A percentile compares a stretch with the other conserved stretches of the same genome.
Conservation (phyloP, 2,329 filamentous ascomycete genomes). For the Aspergillus vadensis region DNA sequence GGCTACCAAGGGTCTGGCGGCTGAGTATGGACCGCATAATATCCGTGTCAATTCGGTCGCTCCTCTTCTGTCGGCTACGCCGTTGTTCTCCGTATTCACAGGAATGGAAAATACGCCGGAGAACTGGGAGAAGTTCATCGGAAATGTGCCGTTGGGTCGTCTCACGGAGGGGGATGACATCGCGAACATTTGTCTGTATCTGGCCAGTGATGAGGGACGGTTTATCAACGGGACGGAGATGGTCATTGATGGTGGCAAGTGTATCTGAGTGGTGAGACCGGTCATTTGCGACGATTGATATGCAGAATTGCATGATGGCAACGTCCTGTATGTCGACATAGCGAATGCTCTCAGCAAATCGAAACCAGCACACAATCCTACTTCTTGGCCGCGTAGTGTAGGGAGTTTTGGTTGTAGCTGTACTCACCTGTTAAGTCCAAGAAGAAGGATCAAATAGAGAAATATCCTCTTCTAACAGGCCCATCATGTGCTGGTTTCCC, state of each 20-base stretch:
- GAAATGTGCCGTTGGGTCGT: constrained; percentile 48
- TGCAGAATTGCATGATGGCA: not conserved
- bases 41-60: constrained; percentile 74
- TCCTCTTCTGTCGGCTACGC: constrained; percentile 67
- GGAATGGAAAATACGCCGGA: constrained; percentile 49
- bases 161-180: constrained; percentile 59
- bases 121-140: constrained; percentile 47
- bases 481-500: constrained; percentile 66
- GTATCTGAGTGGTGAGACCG: constrained; percentile 29
- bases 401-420: not conserved
- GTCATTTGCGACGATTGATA: not conserved
- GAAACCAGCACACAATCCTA: not conserved
- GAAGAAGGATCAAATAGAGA: constrained; percentile 31
- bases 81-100: constrained; percentile 54
- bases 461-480: constrained; percentile 63
- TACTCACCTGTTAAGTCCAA: constrained; percentile 7
- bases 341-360: not conserved
- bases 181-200: constrained; percentile 69
- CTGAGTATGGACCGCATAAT: constrained; percentile 71
- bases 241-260: constrained; percentile 62
- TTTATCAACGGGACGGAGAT: constrained; percentile 75
- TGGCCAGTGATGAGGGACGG: constrained; percentile 69
- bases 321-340: not conserved
- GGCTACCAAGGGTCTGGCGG: constrained; percentile 67
- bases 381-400: not conserved